These are phyloP conservation scores for Scalesia atractyloides DNA, from an alignment of 129 eudicot species.

Conservation along the genomic window DNA sequence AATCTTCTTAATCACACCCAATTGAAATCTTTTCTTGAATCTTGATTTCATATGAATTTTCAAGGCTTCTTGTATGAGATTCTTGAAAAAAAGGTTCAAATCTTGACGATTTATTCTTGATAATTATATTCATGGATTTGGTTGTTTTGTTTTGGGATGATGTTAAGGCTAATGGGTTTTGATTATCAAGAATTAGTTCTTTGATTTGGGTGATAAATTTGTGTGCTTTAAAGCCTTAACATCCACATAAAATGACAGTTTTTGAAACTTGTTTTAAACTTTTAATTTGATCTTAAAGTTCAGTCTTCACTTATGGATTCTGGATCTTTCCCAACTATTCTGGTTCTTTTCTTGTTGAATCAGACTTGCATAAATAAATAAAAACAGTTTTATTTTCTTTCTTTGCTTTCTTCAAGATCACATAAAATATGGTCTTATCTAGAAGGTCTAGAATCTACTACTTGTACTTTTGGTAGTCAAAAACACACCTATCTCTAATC, in stretches of 20 bases:
- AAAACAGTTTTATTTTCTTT: background rate
- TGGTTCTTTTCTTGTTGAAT: conserved; percentile 47
- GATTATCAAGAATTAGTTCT: conserved; percentile 15
- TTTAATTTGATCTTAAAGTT: conserved; percentile 25
- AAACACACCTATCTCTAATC: conserved; percentile 15
- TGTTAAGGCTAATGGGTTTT: conserved; percentile 27
- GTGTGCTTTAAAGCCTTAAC: conserved; percentile 15
- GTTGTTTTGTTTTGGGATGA: conserved; percentile 16
- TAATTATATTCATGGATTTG: conserved; percentile 14
- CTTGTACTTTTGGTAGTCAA: conserved; percentile 32
- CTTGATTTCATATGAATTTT: background rate
- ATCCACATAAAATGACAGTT: conserved; percentile 77
- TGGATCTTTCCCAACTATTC: conserved; percentile 26
- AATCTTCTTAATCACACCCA: conserved; percentile 16
- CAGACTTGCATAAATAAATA: conserved; percentile 21
- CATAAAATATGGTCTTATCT: conserved; percentile 52
- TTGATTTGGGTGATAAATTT: background rate
- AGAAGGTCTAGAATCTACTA: conserved; percentile 27
- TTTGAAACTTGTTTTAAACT: conserved; percentile 27
- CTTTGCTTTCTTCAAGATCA: conserved; percentile 38
- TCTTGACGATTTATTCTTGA: conserved; percentile 20
- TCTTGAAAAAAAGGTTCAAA: background rate
- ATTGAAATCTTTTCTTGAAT: conserved; percentile 6
- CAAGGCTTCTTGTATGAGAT: background rate
- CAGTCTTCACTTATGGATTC: conserved; percentile 9